phyloP scores from a whole-genome alignment of 2,329 filamentous ascomycete species.

The Periglandula ipomoeae region DNA sequence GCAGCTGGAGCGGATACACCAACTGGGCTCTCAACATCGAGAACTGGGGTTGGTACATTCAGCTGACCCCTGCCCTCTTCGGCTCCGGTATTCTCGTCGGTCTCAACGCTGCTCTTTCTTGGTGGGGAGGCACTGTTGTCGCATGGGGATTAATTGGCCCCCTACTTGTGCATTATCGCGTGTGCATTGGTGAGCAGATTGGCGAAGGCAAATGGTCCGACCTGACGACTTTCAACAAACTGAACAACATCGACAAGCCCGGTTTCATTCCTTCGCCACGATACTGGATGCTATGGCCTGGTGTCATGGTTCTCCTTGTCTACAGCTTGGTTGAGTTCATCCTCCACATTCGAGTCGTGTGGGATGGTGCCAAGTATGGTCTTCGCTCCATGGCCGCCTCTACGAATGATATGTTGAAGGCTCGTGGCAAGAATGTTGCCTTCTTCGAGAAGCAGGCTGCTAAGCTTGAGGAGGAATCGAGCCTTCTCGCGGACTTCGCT shows the following conservation, averaged over 20 bases:
- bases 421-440: conserved; percentile 20
- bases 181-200: conserved; percentile 33
- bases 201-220: conserved; percentile 22
- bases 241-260: conserved; percentile 18
- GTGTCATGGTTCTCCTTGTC: conserved; percentile 34
- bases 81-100: conserved; percentile 43
- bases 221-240: conserved; percentile 20
- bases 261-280: conserved; percentile 26
- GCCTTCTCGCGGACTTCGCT: conserved; percentile 30
- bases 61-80: conserved; percentile 52
- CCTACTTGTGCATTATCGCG: conserved; percentile 39
- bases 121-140: conserved; percentile 45
- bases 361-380: conserved; percentile 25
- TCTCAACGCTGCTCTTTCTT: conserved; percentile 47
- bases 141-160: conserved; percentile 46
- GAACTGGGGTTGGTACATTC: conserved; percentile 53
- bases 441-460: conserved; percentile 28
- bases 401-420: conserved; percentile 22
- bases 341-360: conserved; percentile 29
- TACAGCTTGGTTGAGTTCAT: conserved; percentile 32
- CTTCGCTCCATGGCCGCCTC: conserved; percentile 20
- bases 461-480: conserved; percentile 21
- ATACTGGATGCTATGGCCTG: conserved; percentile 35
- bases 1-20: conserved; percentile 34
- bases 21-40: conserved; percentile 43